Evolutionary conservation across 768 basidiomycete species (phyloP).

Genomic region (Hericium rajendrae): DNA sequence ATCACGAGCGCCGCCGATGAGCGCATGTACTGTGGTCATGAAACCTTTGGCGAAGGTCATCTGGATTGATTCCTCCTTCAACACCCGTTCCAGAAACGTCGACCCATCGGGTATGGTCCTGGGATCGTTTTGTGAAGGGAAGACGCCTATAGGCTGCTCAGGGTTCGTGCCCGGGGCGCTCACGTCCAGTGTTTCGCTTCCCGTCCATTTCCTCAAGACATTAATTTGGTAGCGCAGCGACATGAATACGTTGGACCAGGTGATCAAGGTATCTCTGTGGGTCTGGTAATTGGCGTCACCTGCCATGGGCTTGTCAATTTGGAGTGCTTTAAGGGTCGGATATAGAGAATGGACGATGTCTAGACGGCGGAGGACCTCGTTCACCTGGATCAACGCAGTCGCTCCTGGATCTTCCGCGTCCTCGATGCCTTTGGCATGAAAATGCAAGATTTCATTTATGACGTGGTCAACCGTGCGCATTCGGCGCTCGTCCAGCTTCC

Average conservation of each 20-base stretch:
- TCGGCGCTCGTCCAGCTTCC: slow-evolving; percentile 73
- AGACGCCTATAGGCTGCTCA: slow-evolving; percentile 36
- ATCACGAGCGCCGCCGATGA: slow-evolving; percentile 78
- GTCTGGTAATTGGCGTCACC: slow-evolving; percentile 57
- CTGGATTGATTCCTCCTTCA: slow-evolving; percentile 96
- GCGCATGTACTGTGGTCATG: slow-evolving; percentile 75
- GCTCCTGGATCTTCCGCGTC: slow-evolving; percentile 27
- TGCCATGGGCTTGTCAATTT: slow-evolving; percentile 66
- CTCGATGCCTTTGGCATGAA: slow-evolving; percentile 46
- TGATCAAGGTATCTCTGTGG: slow-evolving; percentile 82
- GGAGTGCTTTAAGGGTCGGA: slow-evolving; percentile 73
- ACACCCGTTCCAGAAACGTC: slow-evolving; percentile 86
- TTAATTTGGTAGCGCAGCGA: slow-evolving; percentile 77
- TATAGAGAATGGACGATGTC: slow-evolving; percentile 83
- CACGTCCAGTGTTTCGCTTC: slow-evolving; percentile 84
- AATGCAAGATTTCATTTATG: slow-evolving; percentile 74
- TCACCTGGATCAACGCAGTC: slow-evolving; percentile 52
- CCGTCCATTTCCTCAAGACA: slow-evolving; percentile 87
- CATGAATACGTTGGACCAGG: slow-evolving; percentile 83
- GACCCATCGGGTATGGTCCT: slow-evolving; percentile 54
- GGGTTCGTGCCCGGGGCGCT: slow-evolving; percentile 65
- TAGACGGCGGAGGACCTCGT: slow-evolving; percentile 59
- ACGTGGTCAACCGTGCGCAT: slow-evolving; percentile 72
- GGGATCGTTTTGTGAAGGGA: slow-evolving; percentile 18
- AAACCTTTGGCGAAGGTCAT: slow-evolving; percentile 89